These are phyloP conservation scores for Thelonectria discophora DNA, from an alignment of 2,329 filamentous ascomycete species.

Conservation along the genomic window DNA sequence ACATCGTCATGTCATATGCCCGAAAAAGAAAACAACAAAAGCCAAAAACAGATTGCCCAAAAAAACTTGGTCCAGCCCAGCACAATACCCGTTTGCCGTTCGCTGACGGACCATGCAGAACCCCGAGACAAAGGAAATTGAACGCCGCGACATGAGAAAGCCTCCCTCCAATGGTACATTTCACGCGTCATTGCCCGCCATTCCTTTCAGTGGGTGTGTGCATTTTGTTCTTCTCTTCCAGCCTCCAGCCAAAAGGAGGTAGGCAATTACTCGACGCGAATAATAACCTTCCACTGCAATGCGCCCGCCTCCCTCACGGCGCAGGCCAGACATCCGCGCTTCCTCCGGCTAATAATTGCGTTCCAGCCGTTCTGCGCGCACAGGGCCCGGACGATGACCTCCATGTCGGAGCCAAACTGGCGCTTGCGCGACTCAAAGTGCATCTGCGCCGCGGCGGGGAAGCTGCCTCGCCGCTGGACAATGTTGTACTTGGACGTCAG, in stretches of 20 bases:
- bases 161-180: background rate
- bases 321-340: slow-evolving; percentile 76
- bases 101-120: background rate
- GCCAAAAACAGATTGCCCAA: background rate
- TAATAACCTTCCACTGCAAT: slow-evolving; percentile 73
- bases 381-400: slow-evolving; percentile 75
- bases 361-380: slow-evolving; percentile 80
- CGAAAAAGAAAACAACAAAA: too few species aligned
- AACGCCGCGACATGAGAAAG: slow-evolving; percentile 16
- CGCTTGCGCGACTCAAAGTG: slow-evolving; percentile 64
- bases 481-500: slow-evolving; percentile 45
- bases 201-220: background rate
- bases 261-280: slow-evolving; percentile 60
- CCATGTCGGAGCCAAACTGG: slow-evolving; percentile 71
- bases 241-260: too few species aligned
- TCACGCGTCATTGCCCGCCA: slow-evolving; percentile 6
- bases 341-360: slow-evolving; percentile 72
- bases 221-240: background rate
- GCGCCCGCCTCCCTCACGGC: slow-evolving; percentile 79
- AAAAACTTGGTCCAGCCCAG: background rate
- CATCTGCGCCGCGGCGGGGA: slow-evolving; percentile 60
- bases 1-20: slow-evolving; percentile 18
- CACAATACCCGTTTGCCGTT: slow-evolving; percentile 5
- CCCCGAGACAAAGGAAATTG: slow-evolving; percentile 1
- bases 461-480: slow-evolving; percentile 48